Conservation (phyloP, 164 flowering plant genomes). For the Litsea cubeba region DNA sequence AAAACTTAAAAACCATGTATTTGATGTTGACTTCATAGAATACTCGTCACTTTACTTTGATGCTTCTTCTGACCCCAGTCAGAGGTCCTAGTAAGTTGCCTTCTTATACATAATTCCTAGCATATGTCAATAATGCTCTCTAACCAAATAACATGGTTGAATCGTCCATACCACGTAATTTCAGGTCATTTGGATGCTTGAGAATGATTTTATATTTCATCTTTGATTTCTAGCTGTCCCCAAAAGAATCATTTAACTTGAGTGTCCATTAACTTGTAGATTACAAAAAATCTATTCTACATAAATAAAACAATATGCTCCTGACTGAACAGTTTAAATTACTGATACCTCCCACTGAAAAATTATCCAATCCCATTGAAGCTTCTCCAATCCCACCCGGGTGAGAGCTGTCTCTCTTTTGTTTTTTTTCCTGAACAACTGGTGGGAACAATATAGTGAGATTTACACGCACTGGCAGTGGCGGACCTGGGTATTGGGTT, state of each 20-base stretch:
- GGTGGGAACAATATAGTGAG: background rate
- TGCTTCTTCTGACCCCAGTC: background rate
- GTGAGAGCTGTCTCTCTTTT: background rate
- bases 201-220: background rate
- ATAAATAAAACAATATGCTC: background rate
- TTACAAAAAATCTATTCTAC: background rate
- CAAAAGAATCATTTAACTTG: background rate
- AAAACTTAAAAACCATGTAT: background rate
- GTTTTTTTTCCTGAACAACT: background rate
- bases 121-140: background rate
- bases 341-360: background rate
- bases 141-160: background rate
- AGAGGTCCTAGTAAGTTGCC: background rate
- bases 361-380: background rate
- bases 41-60: background rate
- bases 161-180: no score
- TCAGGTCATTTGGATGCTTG: background rate
- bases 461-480: background rate
- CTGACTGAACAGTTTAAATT: background rate
- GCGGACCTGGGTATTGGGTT: no score
- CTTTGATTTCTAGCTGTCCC: background rate
- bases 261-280: background rate
- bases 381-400: background rate
- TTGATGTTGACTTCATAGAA: background rate
- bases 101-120: background rate